Evolutionary conservation across 2,329 filamentous ascomycete genomes (phyloP), one percentile per base, ranked within the genome.

Genomic region (Diplodia corticola): DNA sequence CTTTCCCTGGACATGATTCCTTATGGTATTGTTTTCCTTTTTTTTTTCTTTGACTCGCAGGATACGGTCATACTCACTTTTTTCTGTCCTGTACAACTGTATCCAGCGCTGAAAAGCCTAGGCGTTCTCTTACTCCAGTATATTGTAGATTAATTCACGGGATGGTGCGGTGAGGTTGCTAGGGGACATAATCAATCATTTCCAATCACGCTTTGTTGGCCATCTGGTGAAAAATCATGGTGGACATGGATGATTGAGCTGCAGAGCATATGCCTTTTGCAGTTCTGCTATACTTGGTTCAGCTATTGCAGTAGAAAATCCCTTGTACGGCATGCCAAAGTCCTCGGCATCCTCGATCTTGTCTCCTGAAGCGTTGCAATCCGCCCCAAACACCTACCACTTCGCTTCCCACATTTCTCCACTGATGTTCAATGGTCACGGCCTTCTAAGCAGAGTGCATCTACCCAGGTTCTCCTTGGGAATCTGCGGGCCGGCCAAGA

Each of bases 121-220:
- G 37, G 28, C 54, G 15, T 15, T 35, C n/a, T 35, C 40, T 9
- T 15, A 24, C 17, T 46, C 13, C 17, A 40, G 35, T 35, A 37
- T 35, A 6, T 28, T 61, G 57, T 61, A 61, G 37, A 61, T n/a
- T 61, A 61, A 61, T 61, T 28, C 48, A 49, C 33, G 22, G 40
- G n/a, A 33, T n/a, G 22, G n/a, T 3, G n/a, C 4, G 17, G 7
- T 15, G 12, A 17, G 55, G 17, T n/a, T 40, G 35, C 17, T 20
- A n/a, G 26, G 48, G 48, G 17, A 50, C 48, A 26, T 50, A 50
- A 50, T 44, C 40, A 20, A n/a, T 20, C n/a, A 44, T 20, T 44
- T 17, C 9, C 17, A 20, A 9, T 44, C 17, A 40, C 15, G 35
- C 13, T 37, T 37, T 37, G 12, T 37, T 37, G 35, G 15, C 22